Conservation (phyloP, 202 grass and related monocot genomes). For the Elaeis oleifera region DNA sequence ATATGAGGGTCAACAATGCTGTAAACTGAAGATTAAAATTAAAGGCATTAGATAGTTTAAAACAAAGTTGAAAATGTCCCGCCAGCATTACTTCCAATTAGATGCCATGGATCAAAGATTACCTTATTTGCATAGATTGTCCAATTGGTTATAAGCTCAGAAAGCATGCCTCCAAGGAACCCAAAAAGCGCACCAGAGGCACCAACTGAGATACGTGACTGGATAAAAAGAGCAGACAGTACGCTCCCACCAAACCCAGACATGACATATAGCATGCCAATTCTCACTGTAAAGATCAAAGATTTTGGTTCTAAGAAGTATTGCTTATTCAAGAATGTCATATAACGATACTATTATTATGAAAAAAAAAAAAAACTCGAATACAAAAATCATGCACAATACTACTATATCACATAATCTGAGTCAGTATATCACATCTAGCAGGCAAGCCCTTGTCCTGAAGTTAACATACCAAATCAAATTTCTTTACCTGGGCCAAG, state of each 20-base stretch:
- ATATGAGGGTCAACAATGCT: slow-evolving; percentile 3
- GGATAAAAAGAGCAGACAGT: slow-evolving; percentile 8
- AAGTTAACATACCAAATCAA: too few relatives aligned
- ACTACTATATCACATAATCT: too few relatives aligned
- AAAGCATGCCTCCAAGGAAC: slow-evolving; percentile 16
- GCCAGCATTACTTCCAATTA: neutral
- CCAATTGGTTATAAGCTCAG: slow-evolving; percentile 15
- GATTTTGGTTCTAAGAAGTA: neutral
- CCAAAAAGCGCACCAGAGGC: slow-evolving; percentile 19
- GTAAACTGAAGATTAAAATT: slow-evolving; percentile 12
- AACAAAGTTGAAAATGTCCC: neutral
- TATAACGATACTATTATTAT: too few relatives aligned
- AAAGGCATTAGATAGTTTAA: neutral
- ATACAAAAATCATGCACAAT: too few relatives aligned
- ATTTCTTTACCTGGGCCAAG: too few relatives aligned
- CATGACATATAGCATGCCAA: slow-evolving; percentile 9
- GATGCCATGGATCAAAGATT: neutral
- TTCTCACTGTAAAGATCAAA: slow-evolving; percentile 19
- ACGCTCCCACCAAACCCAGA: slow-evolving; percentile 22
- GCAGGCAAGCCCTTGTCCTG: too few relatives aligned
- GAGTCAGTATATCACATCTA: too few relatives aligned
- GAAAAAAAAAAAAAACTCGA: too few relatives aligned
- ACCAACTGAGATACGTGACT: slow-evolving; percentile 13
- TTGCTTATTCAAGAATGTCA: too few relatives aligned
- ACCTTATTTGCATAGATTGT: slow-evolving; percentile 5